These are phyloP conservation scores for Yamadazyma sp. DNA, from an alignment of 1,139 yeast genomes.

Conservation along the genomic window DNA sequence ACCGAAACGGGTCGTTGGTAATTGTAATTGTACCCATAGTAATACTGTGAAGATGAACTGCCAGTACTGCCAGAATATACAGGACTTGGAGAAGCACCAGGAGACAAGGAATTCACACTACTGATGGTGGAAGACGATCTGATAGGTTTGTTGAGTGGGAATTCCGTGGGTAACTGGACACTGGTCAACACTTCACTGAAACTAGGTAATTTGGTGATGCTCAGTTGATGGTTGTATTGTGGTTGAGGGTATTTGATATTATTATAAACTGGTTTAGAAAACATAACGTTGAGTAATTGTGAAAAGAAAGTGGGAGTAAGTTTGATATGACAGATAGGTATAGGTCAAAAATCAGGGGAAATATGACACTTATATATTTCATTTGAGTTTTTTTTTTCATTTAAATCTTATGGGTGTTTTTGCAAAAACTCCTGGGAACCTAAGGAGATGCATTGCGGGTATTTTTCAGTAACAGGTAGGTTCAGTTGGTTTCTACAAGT, in stretches of 20 bases:
- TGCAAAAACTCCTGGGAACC: constrained; percentile 1
- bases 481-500: too few relatives aligned
- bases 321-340: background rate
- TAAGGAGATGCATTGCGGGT: background rate
- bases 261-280: constrained; percentile 17
- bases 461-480: too few relatives aligned
- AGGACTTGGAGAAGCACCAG: constrained; percentile 11
- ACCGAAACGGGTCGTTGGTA: constrained; percentile 4
- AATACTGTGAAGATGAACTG: constrained; percentile 6
- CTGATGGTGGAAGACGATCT: constrained; percentile 10
- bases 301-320: background rate
- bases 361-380: constrained; percentile 2
- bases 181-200: constrained; percentile 38
- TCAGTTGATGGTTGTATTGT: constrained; percentile 13
- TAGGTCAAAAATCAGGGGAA: constrained; percentile 3
- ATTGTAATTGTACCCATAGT: constrained; percentile 11
- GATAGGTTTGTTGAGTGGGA: constrained; percentile 17
- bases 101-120: constrained; percentile 5
- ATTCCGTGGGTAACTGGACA: constrained; percentile 34
- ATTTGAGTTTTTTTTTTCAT: background rate
- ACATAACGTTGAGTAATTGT: constrained; percentile 8
- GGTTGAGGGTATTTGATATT: constrained; percentile 19
- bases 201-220: constrained; percentile 29
- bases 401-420: background rate
- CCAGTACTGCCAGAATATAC: constrained; percentile 3